phyloP scores from a whole-genome alignment of 1,284 basidiomycete genomes.

The Ustilago shanxiensis region DNA sequence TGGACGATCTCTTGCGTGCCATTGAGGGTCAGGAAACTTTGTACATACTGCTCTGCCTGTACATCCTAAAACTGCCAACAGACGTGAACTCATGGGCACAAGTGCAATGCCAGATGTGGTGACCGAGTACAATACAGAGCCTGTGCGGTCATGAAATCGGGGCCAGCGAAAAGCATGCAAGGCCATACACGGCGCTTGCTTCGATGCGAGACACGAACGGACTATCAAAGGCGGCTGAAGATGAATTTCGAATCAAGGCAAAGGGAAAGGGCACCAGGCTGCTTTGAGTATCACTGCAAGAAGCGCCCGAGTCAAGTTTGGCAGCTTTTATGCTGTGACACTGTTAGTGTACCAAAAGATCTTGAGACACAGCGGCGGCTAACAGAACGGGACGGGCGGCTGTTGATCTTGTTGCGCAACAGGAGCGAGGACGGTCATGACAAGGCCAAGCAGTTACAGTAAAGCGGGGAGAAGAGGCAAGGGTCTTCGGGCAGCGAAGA shows the following conservation, averaged over 20 bases:
- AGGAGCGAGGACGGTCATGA: neutral
- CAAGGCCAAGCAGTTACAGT: neutral
- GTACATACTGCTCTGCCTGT: neutral
- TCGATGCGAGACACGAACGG: conserved; percentile 2
- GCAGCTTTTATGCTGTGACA: too few species aligned
- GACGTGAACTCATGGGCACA: too few species aligned
- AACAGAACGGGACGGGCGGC: neutral
- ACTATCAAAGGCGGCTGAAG: neutral
- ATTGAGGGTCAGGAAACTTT: neutral
- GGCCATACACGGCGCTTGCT: conserved; percentile 7
- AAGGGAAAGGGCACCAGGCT: too few species aligned
- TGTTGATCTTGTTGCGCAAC: neutral
- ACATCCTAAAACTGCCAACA: too few species aligned
- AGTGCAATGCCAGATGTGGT: neutral
- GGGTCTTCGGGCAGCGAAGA: neutral
- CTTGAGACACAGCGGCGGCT: conserved; percentile 1
- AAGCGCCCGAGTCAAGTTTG: too few species aligned
- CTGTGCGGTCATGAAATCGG: neutral
- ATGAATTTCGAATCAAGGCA: neutral
- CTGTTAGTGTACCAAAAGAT: neutral
- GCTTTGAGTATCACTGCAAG: too few species aligned
- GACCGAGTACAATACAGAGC: neutral
- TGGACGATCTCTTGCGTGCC: neutral
- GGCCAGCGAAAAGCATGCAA: neutral
- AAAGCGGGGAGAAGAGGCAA: neutral